Evolutionary conservation across 352 stramenopile genomes (phyloP).

Genomic region (Aphanomyces astaci): DNA sequence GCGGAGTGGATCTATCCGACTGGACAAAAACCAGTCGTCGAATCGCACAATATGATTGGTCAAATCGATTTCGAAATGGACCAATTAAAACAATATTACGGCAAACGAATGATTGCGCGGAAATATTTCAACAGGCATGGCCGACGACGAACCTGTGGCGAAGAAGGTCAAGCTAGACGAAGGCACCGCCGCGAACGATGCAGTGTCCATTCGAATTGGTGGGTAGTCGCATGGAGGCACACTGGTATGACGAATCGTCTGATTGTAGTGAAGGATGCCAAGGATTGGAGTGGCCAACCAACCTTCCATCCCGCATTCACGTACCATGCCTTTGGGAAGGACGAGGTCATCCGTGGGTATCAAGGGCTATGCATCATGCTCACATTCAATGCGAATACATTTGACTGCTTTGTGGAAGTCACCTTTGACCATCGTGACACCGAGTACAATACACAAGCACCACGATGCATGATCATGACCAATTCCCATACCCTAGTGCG

Average conservation of each 20-base stretch:
- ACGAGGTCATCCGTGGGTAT: constrained; percentile 62
- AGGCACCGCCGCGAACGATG: neutral
- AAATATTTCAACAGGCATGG: no score
- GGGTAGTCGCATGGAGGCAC: neutral
- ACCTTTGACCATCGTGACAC: constrained; percentile 37
- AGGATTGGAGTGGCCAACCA: neutral
- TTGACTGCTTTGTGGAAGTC: constrained; percentile 47
- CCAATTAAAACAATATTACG: neutral
- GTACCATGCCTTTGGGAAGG: constrained; percentile 72
- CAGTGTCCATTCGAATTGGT: neutral
- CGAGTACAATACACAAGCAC: constrained; percentile 28
- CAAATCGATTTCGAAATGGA: no score
- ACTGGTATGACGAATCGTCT: neutral
- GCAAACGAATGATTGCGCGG: neutral
- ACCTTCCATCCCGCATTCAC: constrained; percentile 62
- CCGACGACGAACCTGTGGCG: neutral
- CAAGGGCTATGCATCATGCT: constrained; percentile 46
- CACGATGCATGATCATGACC: neutral
- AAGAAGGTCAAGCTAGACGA: constrained; percentile 3
- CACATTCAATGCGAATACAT: constrained; percentile 58
- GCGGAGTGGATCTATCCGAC: neutral
- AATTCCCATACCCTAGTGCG: neutral
- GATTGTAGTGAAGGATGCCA: neutral
- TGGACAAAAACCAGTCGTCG: constrained; percentile 10
- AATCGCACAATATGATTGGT: neutral